Evolutionary conservation across 108 stramenopile species (phyloP), one percentile per base, ranked within the genome.

Genomic region (Thalassiosira profunda): DNA sequence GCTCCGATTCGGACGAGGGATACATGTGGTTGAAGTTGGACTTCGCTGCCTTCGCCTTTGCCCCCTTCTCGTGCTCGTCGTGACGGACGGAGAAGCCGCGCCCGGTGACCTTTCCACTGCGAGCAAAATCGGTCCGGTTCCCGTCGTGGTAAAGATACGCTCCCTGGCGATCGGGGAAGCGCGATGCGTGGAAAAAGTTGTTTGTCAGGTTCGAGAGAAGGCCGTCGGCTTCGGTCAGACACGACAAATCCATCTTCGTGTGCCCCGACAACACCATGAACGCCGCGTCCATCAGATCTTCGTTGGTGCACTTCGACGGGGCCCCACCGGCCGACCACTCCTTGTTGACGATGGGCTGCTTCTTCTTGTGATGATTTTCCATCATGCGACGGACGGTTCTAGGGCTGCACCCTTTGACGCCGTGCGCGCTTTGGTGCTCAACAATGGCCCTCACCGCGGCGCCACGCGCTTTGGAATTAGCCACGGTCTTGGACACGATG

Each of bases 11-110:
- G 9, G 24, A 8, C 25, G 46, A 47, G 24, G 46, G 46, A 47
- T 47, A 47, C 46, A 47, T 26, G 25, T 47, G 24, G 15, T 47
- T 26, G 46, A 47, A 47, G 10, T 47, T 47, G 1, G 46, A 47
- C 26, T 23, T 11, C 5, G 46, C 25, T 26, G 5, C 26, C 11
- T 6, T 12, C 9, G 46, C 46, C 4, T 17, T 17, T 5, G 25
- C 24, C 10, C 46, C 46, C 46, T 47, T 47, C 46, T 47, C 7
- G 46, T 47, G 46, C 10, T 47, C 46, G 1, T 6, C 15, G 8
- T 26, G 24, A 2, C 46, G 42, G 18, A 26, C 26, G 26, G 25
- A 26, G 46, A 47, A 40, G 14, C 24, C 26, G 25, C 9, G 24
- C 26, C 46, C 6, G 26, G 46, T 47, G 25, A 26, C 26, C 46